Conservation (phyloP, 371 early-diverging fungal genomes). For the Apophysomyces ossiformis region DNA sequence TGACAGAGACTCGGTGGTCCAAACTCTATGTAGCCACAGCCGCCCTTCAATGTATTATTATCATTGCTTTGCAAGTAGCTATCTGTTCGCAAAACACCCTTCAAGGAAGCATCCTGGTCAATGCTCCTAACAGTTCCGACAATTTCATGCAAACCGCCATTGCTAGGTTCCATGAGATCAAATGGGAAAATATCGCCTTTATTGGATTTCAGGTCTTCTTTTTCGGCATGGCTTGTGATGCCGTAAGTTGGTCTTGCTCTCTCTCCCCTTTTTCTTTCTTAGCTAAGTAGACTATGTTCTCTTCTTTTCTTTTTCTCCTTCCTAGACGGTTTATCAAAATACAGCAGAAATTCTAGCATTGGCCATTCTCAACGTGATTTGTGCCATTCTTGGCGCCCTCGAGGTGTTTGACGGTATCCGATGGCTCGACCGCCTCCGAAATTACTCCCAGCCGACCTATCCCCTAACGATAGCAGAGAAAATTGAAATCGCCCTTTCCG, state of each 20-base stretch:
- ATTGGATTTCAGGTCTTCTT: slow-evolving; percentile 47
- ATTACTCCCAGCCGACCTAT: slow-evolving; percentile 8
- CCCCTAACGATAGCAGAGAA: slow-evolving; percentile 34
- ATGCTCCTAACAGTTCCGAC: slow-evolving; percentile 7
- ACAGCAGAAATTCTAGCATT: slow-evolving; percentile 35
- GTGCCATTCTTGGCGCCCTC: slow-evolving; percentile 41
- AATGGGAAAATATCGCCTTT: slow-evolving; percentile 50
- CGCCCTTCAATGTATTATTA: slow-evolving; percentile 33
- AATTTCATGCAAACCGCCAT: slow-evolving; percentile 20
- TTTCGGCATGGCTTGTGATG: slow-evolving; percentile 50
- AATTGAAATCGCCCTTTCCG: slow-evolving; percentile 33
- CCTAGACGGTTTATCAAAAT: slow-evolving; percentile 19
- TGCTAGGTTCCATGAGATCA: slow-evolving; percentile 40
- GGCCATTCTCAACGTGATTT: slow-evolving; percentile 35
- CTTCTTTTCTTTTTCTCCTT: slow-evolving; percentile 4
- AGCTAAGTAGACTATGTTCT: not conserved
- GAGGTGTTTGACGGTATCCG: slow-evolving; percentile 37
- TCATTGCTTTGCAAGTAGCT: slow-evolving; percentile 31
- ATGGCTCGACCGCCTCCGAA: slow-evolving; percentile 28
- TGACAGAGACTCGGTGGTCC: slow-evolving; percentile 48
- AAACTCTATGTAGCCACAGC: slow-evolving; percentile 38
- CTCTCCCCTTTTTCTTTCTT: slow-evolving; percentile 5
- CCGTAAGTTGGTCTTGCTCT: slow-evolving; percentile 34
- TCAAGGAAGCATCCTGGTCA: slow-evolving; percentile 23
- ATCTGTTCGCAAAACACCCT: slow-evolving; percentile 41